Base-by-base conservation (phyloP, 176 grass and related monocot genomes). In the Triticum urartu region DNA sequence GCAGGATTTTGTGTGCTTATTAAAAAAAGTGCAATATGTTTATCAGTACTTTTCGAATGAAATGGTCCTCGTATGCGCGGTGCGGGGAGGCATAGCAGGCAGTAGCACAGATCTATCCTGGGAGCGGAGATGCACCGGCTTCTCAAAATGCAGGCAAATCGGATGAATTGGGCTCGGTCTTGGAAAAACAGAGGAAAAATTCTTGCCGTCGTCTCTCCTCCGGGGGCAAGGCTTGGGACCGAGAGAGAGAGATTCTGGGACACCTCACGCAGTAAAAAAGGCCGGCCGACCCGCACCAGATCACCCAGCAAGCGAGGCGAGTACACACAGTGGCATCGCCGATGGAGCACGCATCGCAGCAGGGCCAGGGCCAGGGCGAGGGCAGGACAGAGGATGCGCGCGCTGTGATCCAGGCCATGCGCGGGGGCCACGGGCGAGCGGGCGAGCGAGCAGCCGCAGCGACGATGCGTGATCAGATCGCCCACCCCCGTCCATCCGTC, bases 381-480 rank as follows among this genome's bases (percentile, higher is more conserved):
- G 43, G 48, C 48, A 52, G 48, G 14, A 6, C 14, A 14, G 48
- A 52, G 1, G 48, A 52, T 3, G 65, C 68, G 9, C 35, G 20
- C 38, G 38, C 38, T 24, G 70, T 73, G 70, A 39, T 73, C 70
- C 39, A 73, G 70, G 68, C 34, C 30, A 18, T 9, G 28, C 14
- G 30, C 30, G 33, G 50, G 50, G 50, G 50, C 50, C 50, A 54
- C 50, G 43, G 10, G 40, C 9, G 42, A 13, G 12, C 45, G 45
- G 14, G 45, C 11, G 50, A 54, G 50, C 50, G 15, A 5, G 15
- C 50, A 54, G 18, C 68, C 68, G 68, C 68, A 70, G 34, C 34
- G 68, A 40, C 68, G 68, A 40, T 40, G 35, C 68, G 35, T 71
- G 68, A 71, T 71, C 35, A 71, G 68, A 40, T 71, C 68, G 68